phyloP scores from a whole-genome alignment of 352 stramenopile species.

The Pythium phragmiticola region DNA sequence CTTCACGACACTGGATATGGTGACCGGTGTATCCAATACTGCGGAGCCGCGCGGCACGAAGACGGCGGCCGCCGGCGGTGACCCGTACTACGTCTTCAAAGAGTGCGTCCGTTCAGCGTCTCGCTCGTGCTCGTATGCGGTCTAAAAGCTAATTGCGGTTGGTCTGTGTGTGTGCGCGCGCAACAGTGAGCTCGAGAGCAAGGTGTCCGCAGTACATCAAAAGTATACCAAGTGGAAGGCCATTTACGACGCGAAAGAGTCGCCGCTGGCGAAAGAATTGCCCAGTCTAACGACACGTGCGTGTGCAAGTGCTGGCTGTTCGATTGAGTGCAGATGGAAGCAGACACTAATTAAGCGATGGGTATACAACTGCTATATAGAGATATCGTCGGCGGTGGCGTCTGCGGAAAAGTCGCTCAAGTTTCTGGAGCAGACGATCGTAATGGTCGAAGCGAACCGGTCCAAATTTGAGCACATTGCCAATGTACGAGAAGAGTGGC shows the following conservation, averaged over 20 bases:
- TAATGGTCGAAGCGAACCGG: conserved; percentile 78
- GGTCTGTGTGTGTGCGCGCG: no score
- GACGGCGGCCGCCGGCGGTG: conserved; percentile 41
- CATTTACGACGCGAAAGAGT: conserved; percentile 44
- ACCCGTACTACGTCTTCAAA: conserved; percentile 86
- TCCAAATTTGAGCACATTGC: conserved; percentile 84
- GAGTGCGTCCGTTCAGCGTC: conserved; percentile 40
- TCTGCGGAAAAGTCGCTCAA: conserved; percentile 74
- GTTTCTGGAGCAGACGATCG: conserved; percentile 83
- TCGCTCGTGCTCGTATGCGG: neutral
- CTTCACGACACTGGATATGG: conserved; percentile 1
- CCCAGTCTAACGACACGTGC: conserved; percentile 52
- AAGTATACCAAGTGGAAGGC: conserved; percentile 68
- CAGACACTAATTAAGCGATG: neutral
- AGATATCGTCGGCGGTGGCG: conserved; percentile 51
- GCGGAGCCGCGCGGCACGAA: neutral
- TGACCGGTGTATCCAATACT: conserved; percentile 5
- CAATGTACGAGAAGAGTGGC: conserved; percentile 30
- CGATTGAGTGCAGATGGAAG: neutral
- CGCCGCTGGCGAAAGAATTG: conserved; percentile 48
- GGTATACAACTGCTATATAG: conserved; percentile 23
- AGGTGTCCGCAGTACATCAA: conserved; percentile 70
- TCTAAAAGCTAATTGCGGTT: neutral
- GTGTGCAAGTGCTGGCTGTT: neutral
- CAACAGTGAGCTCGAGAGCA: conserved; percentile 68